Evolutionary conservation across 305 asterid species (phyloP).

Genomic region (Fraxinus angustifolia): DNA sequence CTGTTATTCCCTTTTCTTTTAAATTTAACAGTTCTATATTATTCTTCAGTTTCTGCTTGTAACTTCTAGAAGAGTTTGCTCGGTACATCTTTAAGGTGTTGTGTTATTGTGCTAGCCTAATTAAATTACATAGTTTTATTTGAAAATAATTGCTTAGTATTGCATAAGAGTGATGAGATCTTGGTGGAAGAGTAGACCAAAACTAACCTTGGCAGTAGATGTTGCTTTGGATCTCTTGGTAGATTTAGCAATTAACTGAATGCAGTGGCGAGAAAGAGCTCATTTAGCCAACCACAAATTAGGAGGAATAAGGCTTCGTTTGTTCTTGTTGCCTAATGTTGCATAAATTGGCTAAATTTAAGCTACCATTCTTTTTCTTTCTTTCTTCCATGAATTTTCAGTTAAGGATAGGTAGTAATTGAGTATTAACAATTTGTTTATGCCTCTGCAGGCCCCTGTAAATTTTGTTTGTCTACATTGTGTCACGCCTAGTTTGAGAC

Average conservation of each 20-base stretch:
- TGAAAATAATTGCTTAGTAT: not conserved
- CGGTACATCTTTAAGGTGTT: not conserved
- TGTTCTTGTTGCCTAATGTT: too few relatives aligned
- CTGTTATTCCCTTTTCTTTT: not conserved
- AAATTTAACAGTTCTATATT: not conserved
- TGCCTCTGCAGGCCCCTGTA: slow-evolving; percentile 74
- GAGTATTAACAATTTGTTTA: not conserved
- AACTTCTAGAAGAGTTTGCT: not conserved
- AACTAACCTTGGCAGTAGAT: not conserved
- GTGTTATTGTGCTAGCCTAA: not conserved
- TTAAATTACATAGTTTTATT: not conserved
- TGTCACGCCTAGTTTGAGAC: slow-evolving; percentile 83
- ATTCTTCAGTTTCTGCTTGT: not conserved
- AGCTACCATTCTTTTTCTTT: not conserved
- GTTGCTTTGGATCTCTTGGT: not conserved
- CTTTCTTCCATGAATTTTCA: not conserved
- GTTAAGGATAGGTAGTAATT: not conserved
- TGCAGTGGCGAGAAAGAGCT: not conserved
- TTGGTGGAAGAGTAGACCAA: not conserved
- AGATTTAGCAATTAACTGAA: not conserved
- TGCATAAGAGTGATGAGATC: not conserved
- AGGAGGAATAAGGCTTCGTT: not conserved
- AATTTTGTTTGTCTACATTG: slow-evolving; percentile 84
- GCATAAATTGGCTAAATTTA: not conserved
- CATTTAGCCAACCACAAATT: not conserved